A percentile compares a stretch with the other conserved stretches of the same genome.
phyloP scores from a whole-genome alignment of 225 moss, liverwort and hornwort species.

The Climacium dendroides region DNA sequence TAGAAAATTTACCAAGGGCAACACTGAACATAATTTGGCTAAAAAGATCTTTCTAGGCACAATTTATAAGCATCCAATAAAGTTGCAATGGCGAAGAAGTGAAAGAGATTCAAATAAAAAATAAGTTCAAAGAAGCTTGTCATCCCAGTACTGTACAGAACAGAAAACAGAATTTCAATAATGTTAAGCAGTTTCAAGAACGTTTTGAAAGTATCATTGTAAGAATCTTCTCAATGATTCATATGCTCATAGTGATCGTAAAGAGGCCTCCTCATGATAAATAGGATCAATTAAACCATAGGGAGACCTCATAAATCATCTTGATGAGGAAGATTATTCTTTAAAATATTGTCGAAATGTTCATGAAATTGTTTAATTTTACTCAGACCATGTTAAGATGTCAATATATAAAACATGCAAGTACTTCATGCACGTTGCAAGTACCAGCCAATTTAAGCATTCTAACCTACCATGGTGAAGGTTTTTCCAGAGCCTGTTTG shows the following conservation, averaged over 20 bases:
- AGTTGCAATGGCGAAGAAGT: not conserved
- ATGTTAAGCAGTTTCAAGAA: not conserved
- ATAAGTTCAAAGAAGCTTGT: not conserved
- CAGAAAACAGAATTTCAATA: not conserved
- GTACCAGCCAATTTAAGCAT: not conserved
- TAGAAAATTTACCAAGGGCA: not conserved
- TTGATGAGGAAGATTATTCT: not conserved
- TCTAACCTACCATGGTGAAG: conserved; percentile 61
- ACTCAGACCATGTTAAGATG: not conserved
- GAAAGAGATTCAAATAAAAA: not conserved
- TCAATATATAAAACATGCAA: not conserved
- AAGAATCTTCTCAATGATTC: not conserved
- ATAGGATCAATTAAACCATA: not conserved
- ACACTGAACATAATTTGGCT: not conserved
- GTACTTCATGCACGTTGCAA: not conserved
- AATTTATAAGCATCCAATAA: not conserved
- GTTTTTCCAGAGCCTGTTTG: conserved; percentile 95
- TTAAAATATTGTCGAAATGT: not conserved
- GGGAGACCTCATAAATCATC: not conserved
- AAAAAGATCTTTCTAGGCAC: not conserved
- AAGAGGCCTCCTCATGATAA: not conserved
- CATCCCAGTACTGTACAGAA: not conserved
- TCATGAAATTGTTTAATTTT: not conserved
- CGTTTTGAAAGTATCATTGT: not conserved
- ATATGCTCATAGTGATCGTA: not conserved